Conservation (phyloP, 2,329 filamentous ascomycete species). For the Fusarium veterinarium region DNA sequence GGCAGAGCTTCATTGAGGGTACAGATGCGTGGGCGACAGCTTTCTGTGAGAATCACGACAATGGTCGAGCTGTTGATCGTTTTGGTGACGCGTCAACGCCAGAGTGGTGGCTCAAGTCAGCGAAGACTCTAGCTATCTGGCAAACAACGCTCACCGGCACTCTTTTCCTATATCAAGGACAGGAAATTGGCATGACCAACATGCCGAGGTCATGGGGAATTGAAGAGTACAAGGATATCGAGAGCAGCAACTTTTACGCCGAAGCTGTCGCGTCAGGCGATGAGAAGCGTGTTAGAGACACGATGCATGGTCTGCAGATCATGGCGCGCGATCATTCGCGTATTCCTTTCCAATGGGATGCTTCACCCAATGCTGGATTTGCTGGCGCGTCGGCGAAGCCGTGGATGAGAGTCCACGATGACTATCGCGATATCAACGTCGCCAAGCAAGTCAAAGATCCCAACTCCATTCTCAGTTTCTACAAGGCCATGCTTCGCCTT, state of each 20-base stretch:
- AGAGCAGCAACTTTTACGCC: slow-evolving; percentile 63
- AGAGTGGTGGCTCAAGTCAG: slow-evolving; percentile 56
- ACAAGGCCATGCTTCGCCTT: slow-evolving; percentile 63
- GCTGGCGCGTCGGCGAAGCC: slow-evolving; percentile 58
- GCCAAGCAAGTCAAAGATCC: slow-evolving; percentile 57
- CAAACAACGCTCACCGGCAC: slow-evolving; percentile 63
- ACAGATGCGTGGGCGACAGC: slow-evolving; percentile 68
- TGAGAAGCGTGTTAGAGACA: slow-evolving; percentile 54
- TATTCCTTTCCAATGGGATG: slow-evolving; percentile 75
- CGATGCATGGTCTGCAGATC: slow-evolving; percentile 64
- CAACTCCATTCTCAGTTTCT: slow-evolving; percentile 68
- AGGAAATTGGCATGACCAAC: slow-evolving; percentile 72
- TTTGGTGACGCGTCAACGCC: slow-evolving; percentile 61
- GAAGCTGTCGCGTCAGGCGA: slow-evolving; percentile 54
- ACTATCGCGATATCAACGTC: slow-evolving; percentile 67
- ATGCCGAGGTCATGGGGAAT: slow-evolving; percentile 62
- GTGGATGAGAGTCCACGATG: slow-evolving; percentile 76
- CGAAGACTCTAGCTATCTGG: slow-evolving; percentile 65
- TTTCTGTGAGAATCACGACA: slow-evolving; percentile 74
- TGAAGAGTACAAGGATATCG: slow-evolving; percentile 66
- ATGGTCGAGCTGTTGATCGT: slow-evolving; percentile 66
- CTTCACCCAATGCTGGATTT: slow-evolving; percentile 70
- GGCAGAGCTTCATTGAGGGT: slow-evolving; percentile 62
- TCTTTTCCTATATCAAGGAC: slow-evolving; percentile 69
- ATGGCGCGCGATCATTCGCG: slow-evolving; percentile 73